Base-by-base conservation (phyloP, 495 filamentous ascomycete genomes). In the Xylaria telfairii region DNA sequence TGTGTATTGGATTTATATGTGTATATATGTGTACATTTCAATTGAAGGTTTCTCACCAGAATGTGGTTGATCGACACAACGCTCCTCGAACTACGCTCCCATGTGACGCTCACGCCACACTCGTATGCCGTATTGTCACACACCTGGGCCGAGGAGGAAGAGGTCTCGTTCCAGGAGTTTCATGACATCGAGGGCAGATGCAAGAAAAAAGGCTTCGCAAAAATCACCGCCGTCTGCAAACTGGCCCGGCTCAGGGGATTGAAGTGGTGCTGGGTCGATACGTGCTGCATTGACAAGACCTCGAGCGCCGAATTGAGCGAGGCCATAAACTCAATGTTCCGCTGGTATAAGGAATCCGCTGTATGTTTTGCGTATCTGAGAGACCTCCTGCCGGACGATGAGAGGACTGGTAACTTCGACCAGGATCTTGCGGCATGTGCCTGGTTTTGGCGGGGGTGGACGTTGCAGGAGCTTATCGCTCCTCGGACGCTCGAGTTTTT, bases 271-370 rank as follows among this genome's bases (percentile, higher is more conserved):
- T 76, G 74, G 74, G 62, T 76, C 24, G 74, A 76, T 62, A 76
- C 72, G 8, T 74, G 68, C 59, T 76, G 30, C 60, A 66, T 41
- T 49, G 64, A 28, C 71, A 76, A 60, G 41, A 74, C n/a, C 34
- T 51, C 42, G 69, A 76, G 46, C 65, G 72, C 21, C 51, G 73
- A 65, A 74, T 72, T 49, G 56, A 65, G 60, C 73, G 71, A 72
- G 32, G 56, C 56, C 56, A 59, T 59, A 13, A 59, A 59, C 4
- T 59, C 56, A 0, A 59, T 59, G 56, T 76, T 69, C 21, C 39
- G 60, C 2, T 76, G 74, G 74, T 76, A 76, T 53, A n/a, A 63
- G n/a, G 62, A 74, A n/a, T 51, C 74, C 9, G 34, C 64, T 3
- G 65, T 74, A 28, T 76, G 74, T 59, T 76, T 69, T 37, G 72